Evolutionary conservation across 805 yeast species (phyloP).

Genomic region (Priceomyces medius): DNA sequence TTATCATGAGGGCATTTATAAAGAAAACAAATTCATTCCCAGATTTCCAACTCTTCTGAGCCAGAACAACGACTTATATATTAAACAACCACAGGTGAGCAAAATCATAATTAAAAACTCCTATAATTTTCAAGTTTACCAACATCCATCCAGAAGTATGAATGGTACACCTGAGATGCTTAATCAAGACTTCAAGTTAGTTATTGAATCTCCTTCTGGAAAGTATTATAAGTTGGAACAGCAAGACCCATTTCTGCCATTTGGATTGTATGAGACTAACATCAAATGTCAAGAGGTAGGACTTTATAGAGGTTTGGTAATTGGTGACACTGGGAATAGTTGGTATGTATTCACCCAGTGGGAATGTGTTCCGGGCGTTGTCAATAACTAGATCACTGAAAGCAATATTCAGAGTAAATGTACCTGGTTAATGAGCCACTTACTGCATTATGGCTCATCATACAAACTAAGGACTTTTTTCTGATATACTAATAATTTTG

Average conservation of each 20-base stretch:
- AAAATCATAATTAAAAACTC: slow-evolving; percentile 54
- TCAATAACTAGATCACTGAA: slow-evolving; percentile 6
- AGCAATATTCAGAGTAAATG: not conserved
- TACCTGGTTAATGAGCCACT: not conserved
- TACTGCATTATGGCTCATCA: not conserved
- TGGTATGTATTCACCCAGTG: slow-evolving; percentile 94
- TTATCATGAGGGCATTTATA: slow-evolving; percentile 65
- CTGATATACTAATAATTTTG: not conserved
- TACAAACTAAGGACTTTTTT: not conserved
- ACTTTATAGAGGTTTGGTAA: slow-evolving; percentile 77
- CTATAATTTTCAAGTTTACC: slow-evolving; percentile 64
- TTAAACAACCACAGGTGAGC: slow-evolving; percentile 80
- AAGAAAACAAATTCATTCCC: slow-evolving; percentile 65
- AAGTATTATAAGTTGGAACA: slow-evolving; percentile 60
- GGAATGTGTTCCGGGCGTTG: slow-evolving; percentile 50
- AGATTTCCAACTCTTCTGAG: slow-evolving; percentile 71
- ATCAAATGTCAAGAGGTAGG: slow-evolving; percentile 72
- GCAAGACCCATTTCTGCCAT: slow-evolving; percentile 45
- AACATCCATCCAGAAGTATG: slow-evolving; percentile 56
- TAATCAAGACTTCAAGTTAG: slow-evolving; percentile 54
- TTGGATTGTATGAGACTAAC: slow-evolving; percentile 59
- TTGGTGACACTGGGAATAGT: slow-evolving; percentile 71
- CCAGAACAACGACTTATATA: slow-evolving; percentile 71
- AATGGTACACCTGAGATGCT: slow-evolving; percentile 33
- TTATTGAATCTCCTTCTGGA: slow-evolving; percentile 83